Evolutionary conservation across 495 filamentous ascomycete genomes (phyloP), one percentile per base, ranked within the genome.

Genomic region (Paragyromitra xinjiangensis): DNA sequence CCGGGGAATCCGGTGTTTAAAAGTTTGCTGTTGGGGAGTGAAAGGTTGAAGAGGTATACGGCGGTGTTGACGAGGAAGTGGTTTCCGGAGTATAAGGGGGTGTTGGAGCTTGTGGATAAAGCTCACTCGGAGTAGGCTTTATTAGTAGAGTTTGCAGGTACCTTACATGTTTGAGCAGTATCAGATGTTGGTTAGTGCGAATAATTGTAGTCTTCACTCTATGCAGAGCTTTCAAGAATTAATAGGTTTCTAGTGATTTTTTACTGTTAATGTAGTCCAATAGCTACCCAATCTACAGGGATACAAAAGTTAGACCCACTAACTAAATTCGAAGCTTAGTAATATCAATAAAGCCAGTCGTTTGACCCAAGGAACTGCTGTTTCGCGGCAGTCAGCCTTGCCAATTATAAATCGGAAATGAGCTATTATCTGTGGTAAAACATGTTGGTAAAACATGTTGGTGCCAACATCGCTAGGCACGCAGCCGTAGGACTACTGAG

Each of bases 71-170:
- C 72, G 6, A 62, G 50, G 39, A 70, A 14, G 24, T 78, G 76
- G 76, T 78, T 77, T 11, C 76, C 76, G 11, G 76, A 78, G 55
- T 78, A 78, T 50, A 65, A 78, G 6, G 65, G 8, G n/a, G 11
- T 78, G 9, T 11, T 78, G 12, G 29, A 58, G 19, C 3, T 9
- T 7, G 50, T 71, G 1, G 66, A 77, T n/a, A 61, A 61, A 39
- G 12, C 26, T 34, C 56, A 61, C n/a, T 12, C 16, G 7, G 56
- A 61, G n/a, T 53, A 53, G 50, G 4, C 16, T 53, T 53, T 53
- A 3, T 29, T 26, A 26, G 2, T 26, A 8, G 11, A 24, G 51
- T 9, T 48, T 48, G 14, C 6, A 3, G 48, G 48, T 51, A 16
- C 12, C 8, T 51, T 51, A 19, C 45, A n/a, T 19, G 9, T 44